Conservation (phyloP, 768 basidiomycete species). For the Amyloporia xantha region DNA sequence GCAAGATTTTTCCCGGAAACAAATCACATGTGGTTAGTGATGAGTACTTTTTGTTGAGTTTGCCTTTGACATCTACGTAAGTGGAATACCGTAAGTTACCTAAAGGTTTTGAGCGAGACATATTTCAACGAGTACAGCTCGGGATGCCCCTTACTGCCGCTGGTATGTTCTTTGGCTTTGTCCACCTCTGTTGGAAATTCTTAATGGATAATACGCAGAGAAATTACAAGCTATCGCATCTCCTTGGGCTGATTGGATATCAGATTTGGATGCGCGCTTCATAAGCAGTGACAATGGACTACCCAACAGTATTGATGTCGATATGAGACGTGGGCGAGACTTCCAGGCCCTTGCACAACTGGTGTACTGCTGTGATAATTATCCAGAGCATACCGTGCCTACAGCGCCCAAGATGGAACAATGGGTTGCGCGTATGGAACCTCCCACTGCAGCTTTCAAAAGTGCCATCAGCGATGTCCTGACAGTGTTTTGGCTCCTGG, state of each 20-base stretch:
- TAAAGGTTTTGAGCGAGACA: conserved; percentile 60
- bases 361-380: conserved; percentile 56
- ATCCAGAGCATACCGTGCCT: conserved; percentile 42
- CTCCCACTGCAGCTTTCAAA: conserved; percentile 45
- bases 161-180: too few relatives aligned
- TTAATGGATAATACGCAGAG: too few relatives aligned
- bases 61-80: conserved; percentile 20
- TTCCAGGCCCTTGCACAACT: conserved; percentile 71
- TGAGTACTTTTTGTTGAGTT: too few relatives aligned
- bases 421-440: conserved; percentile 28
- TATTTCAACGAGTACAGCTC: conserved; percentile 78
- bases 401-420: conserved; percentile 51
- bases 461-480: conserved; percentile 47
- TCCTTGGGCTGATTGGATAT: conserved; percentile 63
- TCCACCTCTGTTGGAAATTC: too few relatives aligned
- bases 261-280: conserved; percentile 48
- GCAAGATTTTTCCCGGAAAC: conserved; percentile 43
- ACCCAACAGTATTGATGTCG: conserved; percentile 48
- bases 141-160: conserved; percentile 71
- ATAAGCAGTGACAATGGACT: conserved; percentile 57
- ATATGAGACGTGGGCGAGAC: conserved; percentile 63
- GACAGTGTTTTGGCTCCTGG: conserved; percentile 47
- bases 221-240: conserved; percentile 76
- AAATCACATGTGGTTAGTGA: conserved; percentile 61
- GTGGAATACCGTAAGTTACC: conserved; percentile 62